These are phyloP conservation scores for Colletotrichum plurivorum DNA, from an alignment of 2,329 filamentous ascomycete genomes.

Conservation along the genomic window DNA sequence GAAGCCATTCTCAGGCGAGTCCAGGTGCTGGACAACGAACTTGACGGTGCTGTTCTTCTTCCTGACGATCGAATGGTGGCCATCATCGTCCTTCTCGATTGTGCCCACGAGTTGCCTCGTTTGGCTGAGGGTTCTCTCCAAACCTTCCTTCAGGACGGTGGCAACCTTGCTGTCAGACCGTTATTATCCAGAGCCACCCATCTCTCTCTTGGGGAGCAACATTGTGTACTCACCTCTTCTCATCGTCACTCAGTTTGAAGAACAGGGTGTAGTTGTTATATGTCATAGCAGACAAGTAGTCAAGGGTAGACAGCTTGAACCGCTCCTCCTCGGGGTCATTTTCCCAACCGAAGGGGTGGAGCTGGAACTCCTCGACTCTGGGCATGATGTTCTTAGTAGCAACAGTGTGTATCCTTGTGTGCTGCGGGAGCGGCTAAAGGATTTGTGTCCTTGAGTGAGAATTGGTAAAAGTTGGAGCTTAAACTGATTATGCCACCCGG, in stretches of 20 bases:
- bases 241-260: conserved; percentile 51
- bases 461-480: no score
- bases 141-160: conserved; percentile 49
- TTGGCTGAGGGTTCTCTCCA: conserved; percentile 55
- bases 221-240: conserved; percentile 42
- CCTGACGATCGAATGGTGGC: conserved; percentile 54
- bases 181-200: no score
- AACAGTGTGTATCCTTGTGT: background rate
- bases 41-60: conserved; percentile 50
- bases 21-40: conserved; percentile 54
- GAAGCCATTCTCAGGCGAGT: conserved; percentile 41
- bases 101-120: conserved; percentile 54
- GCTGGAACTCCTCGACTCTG: conserved; percentile 45
- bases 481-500: no score
- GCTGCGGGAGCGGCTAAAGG: background rate
- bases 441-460: background rate
- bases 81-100: conserved; percentile 54
- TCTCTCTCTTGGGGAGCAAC: rapidly evolving
- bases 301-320: conserved; percentile 54
- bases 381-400: conserved; percentile 45
- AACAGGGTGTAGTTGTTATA: conserved; percentile 58
- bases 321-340: conserved; percentile 53
- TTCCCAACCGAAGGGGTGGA: conserved; percentile 54
- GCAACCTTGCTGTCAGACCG: conserved; percentile 37
- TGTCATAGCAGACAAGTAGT: conserved; percentile 49